Evolutionary conservation across 306 rosid species (phyloP).

Genomic region (cucumber (Cucumis sativus)): DNA sequence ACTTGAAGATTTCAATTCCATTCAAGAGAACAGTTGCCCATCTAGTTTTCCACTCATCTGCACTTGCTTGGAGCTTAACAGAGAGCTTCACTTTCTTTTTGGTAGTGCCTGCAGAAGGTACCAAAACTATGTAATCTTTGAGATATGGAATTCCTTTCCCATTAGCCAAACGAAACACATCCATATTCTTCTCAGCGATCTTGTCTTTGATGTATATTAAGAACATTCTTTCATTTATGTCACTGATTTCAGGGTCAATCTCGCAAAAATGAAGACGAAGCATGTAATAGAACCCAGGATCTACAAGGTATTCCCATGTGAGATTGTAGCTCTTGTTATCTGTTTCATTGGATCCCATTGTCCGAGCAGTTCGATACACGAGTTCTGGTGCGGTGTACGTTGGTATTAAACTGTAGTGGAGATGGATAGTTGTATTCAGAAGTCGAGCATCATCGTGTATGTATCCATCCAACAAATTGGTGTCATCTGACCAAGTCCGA

Average conservation of each 20-base stretch:
- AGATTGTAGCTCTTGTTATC: not conserved
- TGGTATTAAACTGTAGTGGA: not conserved
- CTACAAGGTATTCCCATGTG: not conserved
- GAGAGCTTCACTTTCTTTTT: not conserved
- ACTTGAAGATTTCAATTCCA: conserved; percentile 15
- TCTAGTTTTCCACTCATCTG: not conserved
- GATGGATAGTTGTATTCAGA: not conserved
- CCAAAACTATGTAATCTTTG: not conserved
- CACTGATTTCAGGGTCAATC: not conserved
- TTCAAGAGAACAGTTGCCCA: not conserved
- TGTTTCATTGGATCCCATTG: not conserved
- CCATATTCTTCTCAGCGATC: not conserved
- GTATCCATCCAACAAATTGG: not conserved
- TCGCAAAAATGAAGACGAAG: conserved; percentile 18
- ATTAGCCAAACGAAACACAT: not conserved
- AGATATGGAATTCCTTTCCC: not conserved
- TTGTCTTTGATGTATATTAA: not conserved
- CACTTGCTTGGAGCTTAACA: not conserved
- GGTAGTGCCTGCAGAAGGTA: too few relatives aligned
- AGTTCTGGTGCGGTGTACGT: not conserved
- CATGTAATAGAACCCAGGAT: conserved; percentile 1
- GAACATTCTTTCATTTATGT: not conserved
- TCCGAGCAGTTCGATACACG: conserved; percentile 5
- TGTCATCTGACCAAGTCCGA: not conserved
- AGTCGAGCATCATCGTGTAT: not conserved